A percentile compares a stretch with the other conserved stretches of the same genome.
These are phyloP conservation scores for Drechslerella stenobrocha DNA, from an alignment of 2,329 filamentous ascomycete genomes.

Conservation along the genomic window DNA sequence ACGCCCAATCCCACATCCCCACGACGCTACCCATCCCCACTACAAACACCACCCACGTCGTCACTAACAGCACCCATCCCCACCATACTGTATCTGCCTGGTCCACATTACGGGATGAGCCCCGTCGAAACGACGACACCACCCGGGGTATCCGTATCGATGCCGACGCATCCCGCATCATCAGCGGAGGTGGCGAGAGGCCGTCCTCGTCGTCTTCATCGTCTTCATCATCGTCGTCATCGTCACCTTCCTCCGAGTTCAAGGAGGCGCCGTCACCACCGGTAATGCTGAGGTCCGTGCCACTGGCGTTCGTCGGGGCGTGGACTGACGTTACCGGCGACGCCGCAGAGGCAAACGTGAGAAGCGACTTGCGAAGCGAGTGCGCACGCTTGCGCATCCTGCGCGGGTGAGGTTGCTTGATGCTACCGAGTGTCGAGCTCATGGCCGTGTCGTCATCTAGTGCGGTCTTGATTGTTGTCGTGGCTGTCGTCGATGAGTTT, in stretches of 20 bases:
- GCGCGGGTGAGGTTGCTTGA: conserved; percentile 30
- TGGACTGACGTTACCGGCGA: conserved; percentile 27
- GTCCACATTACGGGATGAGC: conserved; percentile 35
- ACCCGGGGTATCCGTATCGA: conserved; percentile 16
- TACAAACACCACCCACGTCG: conserved; percentile 95
- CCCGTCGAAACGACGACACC: conserved; percentile 30
- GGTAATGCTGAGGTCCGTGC: conserved; percentile 1
- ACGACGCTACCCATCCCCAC: conserved; percentile 95
- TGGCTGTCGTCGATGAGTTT: conserved; percentile 3
- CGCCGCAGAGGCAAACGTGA: conserved; percentile 30
- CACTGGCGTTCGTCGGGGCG: conserved; percentile 11
- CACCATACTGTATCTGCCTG: conserved; percentile 83
- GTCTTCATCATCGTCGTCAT: not conserved
- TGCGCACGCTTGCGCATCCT: conserved; percentile 33
- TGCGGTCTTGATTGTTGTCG: not conserved
- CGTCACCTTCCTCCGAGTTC: conserved; percentile 42
- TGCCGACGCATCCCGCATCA: conserved; percentile 43
- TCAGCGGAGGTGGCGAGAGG: conserved; percentile 37
- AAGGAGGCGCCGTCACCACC: conserved; percentile 29
- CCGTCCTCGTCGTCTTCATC: conserved; percentile 11
- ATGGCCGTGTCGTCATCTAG: conserved; percentile 6
- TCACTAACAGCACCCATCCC: conserved; percentile 89
- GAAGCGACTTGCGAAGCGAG: conserved; percentile 45
- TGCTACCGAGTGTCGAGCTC: conserved; percentile 39
- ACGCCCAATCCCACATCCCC: conserved; percentile 97